phyloP scores from a whole-genome alignment of 306 rosid genomes.

The Inga laurina region DNA sequence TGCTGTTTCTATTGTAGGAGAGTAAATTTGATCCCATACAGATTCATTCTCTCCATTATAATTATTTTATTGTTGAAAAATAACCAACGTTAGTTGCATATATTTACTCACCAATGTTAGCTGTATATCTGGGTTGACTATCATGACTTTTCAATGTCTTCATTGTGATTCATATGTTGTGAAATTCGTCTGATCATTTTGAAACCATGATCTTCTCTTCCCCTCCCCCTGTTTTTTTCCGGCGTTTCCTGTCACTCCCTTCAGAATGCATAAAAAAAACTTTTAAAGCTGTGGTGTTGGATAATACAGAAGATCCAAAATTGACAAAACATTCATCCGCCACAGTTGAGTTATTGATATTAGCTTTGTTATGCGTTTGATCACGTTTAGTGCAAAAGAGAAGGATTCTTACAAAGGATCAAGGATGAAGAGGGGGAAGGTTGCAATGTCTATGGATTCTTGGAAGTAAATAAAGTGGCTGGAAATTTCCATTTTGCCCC shows the following conservation, averaged over 20 bases:
- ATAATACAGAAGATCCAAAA: neutral
- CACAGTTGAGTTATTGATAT: slow-evolving; percentile 13
- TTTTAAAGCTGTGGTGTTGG: neutral
- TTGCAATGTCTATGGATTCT: slow-evolving; percentile 89
- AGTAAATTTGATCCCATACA: neutral
- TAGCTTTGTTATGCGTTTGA: slow-evolving; percentile 10
- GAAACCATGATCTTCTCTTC: neutral
- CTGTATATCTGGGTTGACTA: neutral
- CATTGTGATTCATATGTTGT: neutral
- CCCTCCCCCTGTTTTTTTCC: neutral
- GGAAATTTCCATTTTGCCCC: slow-evolving; percentile 99
- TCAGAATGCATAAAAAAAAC: neutral
- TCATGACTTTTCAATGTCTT: neutral
- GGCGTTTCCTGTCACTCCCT: too few relatives aligned
- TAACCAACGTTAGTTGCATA: neutral
- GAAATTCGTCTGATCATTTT: neutral
- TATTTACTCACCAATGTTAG: neutral
- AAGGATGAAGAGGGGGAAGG: slow-evolving; percentile 99
- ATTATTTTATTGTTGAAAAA: neutral
- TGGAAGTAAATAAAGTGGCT: slow-evolving; percentile 97
- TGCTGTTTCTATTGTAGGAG: slow-evolving; percentile 6
- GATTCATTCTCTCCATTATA: neutral
- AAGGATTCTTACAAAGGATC: slow-evolving; percentile 92
- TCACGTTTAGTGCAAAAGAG: slow-evolving; percentile 87
- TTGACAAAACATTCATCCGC: neutral